Conservation (phyloP, 345 rosid genomes). For the Salix suchowensis region DNA sequence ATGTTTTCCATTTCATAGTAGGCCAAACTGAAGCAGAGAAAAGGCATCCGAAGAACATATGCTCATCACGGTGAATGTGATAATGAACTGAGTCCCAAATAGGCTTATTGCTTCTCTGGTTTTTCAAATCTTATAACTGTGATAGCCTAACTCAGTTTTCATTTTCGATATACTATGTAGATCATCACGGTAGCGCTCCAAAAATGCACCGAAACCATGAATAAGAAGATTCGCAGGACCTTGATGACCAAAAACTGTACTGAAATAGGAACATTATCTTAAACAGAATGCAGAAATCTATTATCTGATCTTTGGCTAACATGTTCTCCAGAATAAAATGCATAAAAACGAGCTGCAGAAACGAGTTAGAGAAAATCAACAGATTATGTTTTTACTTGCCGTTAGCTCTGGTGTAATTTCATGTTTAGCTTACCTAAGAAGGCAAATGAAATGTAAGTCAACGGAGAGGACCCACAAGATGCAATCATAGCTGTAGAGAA, state of each 20-base stretch:
- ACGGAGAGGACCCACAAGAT: neutral
- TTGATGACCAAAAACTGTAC: constrained; percentile 51
- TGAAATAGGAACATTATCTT: constrained; percentile 24
- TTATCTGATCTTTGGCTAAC: neutral
- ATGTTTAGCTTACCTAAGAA: neutral
- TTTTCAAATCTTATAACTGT: constrained; percentile 78
- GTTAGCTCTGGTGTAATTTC: neutral
- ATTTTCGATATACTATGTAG: constrained; percentile 41
- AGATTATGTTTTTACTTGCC: neutral
- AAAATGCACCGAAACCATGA: constrained; percentile 93
- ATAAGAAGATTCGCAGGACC: constrained; percentile 78
- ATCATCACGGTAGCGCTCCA: constrained; percentile 79
- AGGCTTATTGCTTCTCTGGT: constrained; percentile 66
- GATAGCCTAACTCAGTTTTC: constrained; percentile 67
- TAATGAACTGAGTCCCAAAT: no score
- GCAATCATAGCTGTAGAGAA: neutral
- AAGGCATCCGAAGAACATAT: no score
- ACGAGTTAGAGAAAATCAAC: neutral
- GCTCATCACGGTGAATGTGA: no score
- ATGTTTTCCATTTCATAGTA: no score
- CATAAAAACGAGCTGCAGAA: neutral
- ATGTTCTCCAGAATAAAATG: neutral
- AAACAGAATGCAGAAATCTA: neutral
- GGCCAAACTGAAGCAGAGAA: no score
- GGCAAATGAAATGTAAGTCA: neutral